Base-by-base conservation (phyloP, 2,329 filamentous ascomycete species). In the Paecilomyces variotii region DNA sequence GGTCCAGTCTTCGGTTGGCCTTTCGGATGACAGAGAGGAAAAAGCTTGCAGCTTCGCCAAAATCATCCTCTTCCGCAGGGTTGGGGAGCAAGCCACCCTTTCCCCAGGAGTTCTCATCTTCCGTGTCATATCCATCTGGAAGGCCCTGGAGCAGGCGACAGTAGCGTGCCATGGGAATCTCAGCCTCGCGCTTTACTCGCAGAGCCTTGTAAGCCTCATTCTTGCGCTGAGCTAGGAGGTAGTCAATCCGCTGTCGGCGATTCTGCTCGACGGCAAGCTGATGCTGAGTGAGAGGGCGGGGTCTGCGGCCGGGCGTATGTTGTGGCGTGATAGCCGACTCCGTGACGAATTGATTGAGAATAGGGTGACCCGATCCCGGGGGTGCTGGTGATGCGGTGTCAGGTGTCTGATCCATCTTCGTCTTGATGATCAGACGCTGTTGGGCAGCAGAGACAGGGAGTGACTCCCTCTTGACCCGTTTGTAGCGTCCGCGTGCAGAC, bases 251-350 rank as follows among this genome's bases (percentile, higher is more conserved):
- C 60, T 78, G 74, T 56, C 75, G 76, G 32, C 77, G 73, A 58
- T 80, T 78, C 56, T 79, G 75, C 60, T 80, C 78, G 4, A 80
- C 74, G 25, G 79, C 78, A 56, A 79, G 70, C 58, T 80, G 78
- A 57, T 80, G 79, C 56, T 79, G 77, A 2, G 78, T 80, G 49
- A 80, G 70, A 9, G 78, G 78, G 19, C 78, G 74, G 12, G 77
- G 75, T 11, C 78, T 76, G 55, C 76, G 74, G 53, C 70, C 67
- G 49, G 68, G 66, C 56, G 63, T 56, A 39, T 61, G 65, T 54
- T 70, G 68, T 24, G 65, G 64, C 19, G 61, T 54, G 55, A 68
- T 65, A 30, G 70, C 67, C 24, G 71, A 65, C 57, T 73, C 71
- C 1, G 67, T 65, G 54, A 71, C 68, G 61, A 74, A 78, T 49